Evolutionary conservation across 2,329 filamentous ascomycete genomes (phyloP).

Genomic region (Trichoderma atrobrunneum): DNA sequence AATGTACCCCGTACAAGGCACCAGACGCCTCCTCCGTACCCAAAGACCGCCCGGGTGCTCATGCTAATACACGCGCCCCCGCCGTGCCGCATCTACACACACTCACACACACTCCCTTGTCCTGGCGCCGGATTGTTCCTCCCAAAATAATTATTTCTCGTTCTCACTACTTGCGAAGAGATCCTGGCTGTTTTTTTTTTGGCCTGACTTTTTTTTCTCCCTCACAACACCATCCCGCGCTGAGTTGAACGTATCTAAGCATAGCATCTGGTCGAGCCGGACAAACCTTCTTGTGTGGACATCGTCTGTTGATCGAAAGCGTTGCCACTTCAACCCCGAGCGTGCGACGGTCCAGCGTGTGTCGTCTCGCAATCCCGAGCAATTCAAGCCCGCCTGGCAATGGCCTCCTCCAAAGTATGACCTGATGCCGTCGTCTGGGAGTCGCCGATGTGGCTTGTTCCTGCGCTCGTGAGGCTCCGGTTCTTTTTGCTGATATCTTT

Average conservation of each 20-base stretch:
- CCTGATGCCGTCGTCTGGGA: constrained; percentile 25
- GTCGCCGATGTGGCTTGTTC: constrained; percentile 30
- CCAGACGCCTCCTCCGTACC: background rate
- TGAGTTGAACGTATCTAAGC: background rate
- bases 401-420: constrained; percentile 63
- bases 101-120: constrained; percentile 20
- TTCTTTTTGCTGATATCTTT: constrained; percentile 34
- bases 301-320: constrained; percentile 1
- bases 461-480: constrained; percentile 31
- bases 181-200: constrained; percentile 11
- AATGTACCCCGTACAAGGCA: constrained; percentile 7
- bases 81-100: constrained; percentile 21
- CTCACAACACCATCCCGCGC: constrained; percentile 22
- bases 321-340: constrained; percentile 24
- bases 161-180: constrained; percentile 17
- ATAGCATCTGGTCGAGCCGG: constrained; percentile 3
- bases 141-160: constrained; percentile 22
- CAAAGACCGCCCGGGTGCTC: background rate
- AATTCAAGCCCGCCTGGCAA: constrained; percentile 43
- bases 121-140: constrained; percentile 23
- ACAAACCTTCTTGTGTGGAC: background rate
- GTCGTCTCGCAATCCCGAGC: constrained; percentile 35
- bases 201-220: background rate
- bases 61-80: constrained; percentile 19
- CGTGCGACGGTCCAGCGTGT: constrained; percentile 33